Conservation (phyloP, 805 yeast genomes). For the Kluyveromyces dobzhanskii region DNA sequence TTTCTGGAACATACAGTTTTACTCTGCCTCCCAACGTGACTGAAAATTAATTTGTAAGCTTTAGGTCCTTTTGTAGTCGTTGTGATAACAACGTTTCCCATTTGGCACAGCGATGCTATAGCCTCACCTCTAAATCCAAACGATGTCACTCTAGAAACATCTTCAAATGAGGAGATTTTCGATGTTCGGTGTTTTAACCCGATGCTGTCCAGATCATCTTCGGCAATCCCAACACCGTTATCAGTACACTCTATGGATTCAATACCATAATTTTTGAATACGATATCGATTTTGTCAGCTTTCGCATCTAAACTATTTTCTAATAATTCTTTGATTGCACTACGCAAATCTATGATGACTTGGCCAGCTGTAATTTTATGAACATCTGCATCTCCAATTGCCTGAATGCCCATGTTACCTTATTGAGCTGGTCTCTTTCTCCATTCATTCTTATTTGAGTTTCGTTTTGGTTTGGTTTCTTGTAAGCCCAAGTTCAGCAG, state of each 20-base stretch:
- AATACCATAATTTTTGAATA: conserved; percentile 62
- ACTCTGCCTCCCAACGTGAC: conserved; percentile 44
- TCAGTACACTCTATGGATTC: conserved; percentile 62
- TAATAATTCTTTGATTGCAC: conserved; percentile 76
- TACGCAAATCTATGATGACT: conserved; percentile 70
- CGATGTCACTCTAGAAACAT: conserved; percentile 42
- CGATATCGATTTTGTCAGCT: conserved; percentile 58
- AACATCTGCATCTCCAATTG: conserved; percentile 46
- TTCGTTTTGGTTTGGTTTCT: too few species aligned
- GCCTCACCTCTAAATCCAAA: conserved; percentile 83
- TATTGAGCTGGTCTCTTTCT: too few species aligned
- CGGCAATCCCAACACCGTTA: conserved; percentile 57
- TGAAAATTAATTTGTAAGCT: conserved; percentile 50
- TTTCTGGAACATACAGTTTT: conserved; percentile 41
- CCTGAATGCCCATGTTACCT: conserved; percentile 16
- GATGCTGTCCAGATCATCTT: conserved; percentile 42
- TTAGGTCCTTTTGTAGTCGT: conserved; percentile 45
- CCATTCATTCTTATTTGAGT: too few species aligned
- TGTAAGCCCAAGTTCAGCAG: too few species aligned
- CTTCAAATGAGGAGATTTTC: conserved; percentile 49
- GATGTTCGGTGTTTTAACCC: conserved; percentile 65
- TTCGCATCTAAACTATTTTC: conserved; percentile 84
- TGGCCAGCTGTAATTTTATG: conserved; percentile 86
- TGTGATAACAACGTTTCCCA: conserved; percentile 45
- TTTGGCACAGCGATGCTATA: conserved; percentile 56